A percentile compares a stretch with the other conserved stretches of the same genome.
Evolutionary conservation across 768 basidiomycete species (phyloP).

Genomic region (Russula olivacea): DNA sequence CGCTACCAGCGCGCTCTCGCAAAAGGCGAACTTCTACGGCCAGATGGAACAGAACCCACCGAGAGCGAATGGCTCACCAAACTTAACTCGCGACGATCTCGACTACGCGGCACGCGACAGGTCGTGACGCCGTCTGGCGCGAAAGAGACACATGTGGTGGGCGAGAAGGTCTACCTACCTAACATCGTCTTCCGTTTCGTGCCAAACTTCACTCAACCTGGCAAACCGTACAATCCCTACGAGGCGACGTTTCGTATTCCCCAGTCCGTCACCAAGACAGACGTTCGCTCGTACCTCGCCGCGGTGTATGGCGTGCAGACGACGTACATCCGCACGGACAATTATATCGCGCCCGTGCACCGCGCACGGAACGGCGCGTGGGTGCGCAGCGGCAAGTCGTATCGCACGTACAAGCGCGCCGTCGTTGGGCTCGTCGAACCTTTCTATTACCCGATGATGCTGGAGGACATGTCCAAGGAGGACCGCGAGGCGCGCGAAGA

Average conservation of each 20-base stretch:
- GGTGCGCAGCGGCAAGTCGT: slow-evolving; percentile 30
- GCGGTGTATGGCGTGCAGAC: slow-evolving; percentile 84
- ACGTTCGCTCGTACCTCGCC: slow-evolving; percentile 78
- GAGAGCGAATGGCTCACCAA: slow-evolving; percentile 54
- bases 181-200: slow-evolving; percentile 80
- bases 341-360: slow-evolving; percentile 59
- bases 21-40: slow-evolving; percentile 42
- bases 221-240: slow-evolving; percentile 86
- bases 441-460: slow-evolving; percentile 83
- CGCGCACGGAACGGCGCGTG: slow-evolving; percentile 29
- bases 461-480: slow-evolving; percentile 68
- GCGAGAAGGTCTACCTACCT: slow-evolving; percentile 82
- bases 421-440: slow-evolving; percentile 88
- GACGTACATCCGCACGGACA: slow-evolving; percentile 95
- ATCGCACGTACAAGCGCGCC: slow-evolving; percentile 80
- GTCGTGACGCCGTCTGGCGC: slow-evolving; percentile 37
- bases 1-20: slow-evolving; percentile 55
- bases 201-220: slow-evolving; percentile 70
- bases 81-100: slow-evolving; percentile 52
- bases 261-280: slow-evolving; percentile 86
- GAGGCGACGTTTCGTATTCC: slow-evolving; percentile 92
- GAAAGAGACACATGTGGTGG: slow-evolving; percentile 53
- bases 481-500: slow-evolving; percentile 51
- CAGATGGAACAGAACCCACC: slow-evolving; percentile 34
- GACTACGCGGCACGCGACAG: slow-evolving; percentile 58